phyloP scores from a whole-genome alignment of 129 eudicot genomes.

The Glebionis coronaria region DNA sequence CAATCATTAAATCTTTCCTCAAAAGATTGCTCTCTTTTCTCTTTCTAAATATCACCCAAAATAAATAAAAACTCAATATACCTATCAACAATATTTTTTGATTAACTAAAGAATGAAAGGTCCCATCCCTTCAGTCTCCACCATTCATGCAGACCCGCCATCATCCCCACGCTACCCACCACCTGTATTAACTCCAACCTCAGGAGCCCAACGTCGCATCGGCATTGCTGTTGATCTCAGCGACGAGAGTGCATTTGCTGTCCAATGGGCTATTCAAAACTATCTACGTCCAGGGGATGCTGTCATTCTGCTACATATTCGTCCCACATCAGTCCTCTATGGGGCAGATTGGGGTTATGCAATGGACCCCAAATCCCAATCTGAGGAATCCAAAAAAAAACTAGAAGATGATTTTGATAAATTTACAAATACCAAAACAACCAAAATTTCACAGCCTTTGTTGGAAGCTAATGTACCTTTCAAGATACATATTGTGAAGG shows the following conservation, averaged over 20 bases:
- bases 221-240: slow-evolving; percentile 12
- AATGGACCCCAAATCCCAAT: background rate
- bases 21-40: too few species aligned
- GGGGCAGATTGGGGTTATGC: slow-evolving; percentile 17
- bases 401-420: slow-evolving; percentile 16
- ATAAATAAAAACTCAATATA: too few species aligned
- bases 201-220: slow-evolving; percentile 9
- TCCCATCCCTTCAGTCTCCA: slow-evolving; percentile 4
- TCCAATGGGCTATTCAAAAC: slow-evolving; percentile 17
- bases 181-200: slow-evolving; percentile 5
- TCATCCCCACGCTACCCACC: slow-evolving; percentile 18
- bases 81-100: too few species aligned
- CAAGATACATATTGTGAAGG: slow-evolving; percentile 14
- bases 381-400: slow-evolving; percentile 1
- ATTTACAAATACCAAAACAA: background rate
- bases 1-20: too few species aligned
- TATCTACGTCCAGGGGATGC: slow-evolving; percentile 15
- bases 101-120: slow-evolving; percentile 4
- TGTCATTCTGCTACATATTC: slow-evolving; percentile 6
- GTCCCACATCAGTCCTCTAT: slow-evolving; percentile 1
- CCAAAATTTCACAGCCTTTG: background rate
- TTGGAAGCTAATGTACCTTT: slow-evolving; percentile 9
- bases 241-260: slow-evolving; percentile 13
- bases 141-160: slow-evolving; percentile 15
- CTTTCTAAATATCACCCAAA: too few species aligned